phyloP scores from a whole-genome alignment of 2,329 filamentous ascomycete species.

The Talaromyces sp. region DNA sequence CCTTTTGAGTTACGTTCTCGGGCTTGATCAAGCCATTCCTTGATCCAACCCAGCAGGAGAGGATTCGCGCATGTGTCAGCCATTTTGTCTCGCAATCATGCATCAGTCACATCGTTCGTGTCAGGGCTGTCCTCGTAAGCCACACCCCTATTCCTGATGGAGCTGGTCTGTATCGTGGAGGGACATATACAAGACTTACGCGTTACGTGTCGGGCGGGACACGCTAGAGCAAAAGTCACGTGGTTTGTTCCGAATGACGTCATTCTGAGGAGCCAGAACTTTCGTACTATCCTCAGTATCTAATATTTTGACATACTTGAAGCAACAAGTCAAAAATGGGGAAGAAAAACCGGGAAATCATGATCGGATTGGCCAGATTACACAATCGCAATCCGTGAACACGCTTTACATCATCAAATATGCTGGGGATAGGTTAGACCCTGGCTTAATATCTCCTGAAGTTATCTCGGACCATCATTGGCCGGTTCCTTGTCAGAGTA shows the following conservation, averaged over 20 bases:
- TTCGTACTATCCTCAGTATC: too few species aligned
- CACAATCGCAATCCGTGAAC: not conserved
- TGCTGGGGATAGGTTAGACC: not conserved
- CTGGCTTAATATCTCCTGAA: not conserved
- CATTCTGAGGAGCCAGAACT: not conserved
- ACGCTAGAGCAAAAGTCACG: not conserved
- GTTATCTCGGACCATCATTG: not conserved
- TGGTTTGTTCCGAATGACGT: not conserved
- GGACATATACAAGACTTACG: not conserved
- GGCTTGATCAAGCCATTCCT: conserved; percentile 71
- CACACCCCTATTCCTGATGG: not conserved
- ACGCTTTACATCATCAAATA: not conserved
- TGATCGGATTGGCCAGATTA: not conserved
- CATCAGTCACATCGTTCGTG: not conserved
- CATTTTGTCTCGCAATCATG: conserved; percentile 24
- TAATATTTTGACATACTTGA: too few species aligned
- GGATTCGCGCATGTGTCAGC: conserved; percentile 61
- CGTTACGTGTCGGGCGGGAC: not conserved
- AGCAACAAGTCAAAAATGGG: not conserved
- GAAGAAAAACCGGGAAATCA: not conserved
- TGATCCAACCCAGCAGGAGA: conserved; percentile 68
- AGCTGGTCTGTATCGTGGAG: not conserved
- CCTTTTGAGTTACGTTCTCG: conserved; percentile 68
- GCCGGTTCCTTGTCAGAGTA: not conserved
- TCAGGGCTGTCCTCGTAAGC: not conserved